Evolutionary conservation across 1,139 yeast genomes (phyloP).

Genomic region (Geotrichum candidum): DNA sequence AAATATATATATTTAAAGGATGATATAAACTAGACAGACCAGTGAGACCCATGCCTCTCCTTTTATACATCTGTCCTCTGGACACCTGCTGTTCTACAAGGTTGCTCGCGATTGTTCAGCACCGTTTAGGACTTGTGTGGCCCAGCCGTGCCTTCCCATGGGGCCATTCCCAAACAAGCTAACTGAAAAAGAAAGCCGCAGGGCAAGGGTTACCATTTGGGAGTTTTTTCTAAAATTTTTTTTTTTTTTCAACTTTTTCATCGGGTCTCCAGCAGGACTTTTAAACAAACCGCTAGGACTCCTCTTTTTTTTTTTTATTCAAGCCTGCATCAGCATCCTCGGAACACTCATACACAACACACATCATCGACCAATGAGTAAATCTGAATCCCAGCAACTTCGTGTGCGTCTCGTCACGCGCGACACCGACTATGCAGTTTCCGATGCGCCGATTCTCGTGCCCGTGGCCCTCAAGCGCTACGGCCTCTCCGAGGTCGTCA

Average conservation of each 20-base stretch:
- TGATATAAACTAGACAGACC: too few relatives aligned
- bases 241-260: neutral
- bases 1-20: too few relatives aligned
- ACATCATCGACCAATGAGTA: neutral
- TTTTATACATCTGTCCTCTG: neutral
- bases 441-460: slow-evolving; percentile 70
- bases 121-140: neutral
- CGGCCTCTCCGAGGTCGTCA: slow-evolving; percentile 91
- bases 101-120: neutral
- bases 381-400: slow-evolving; percentile 39
- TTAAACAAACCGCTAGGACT: neutral
- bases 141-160: neutral
- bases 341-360: neutral
- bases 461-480: slow-evolving; percentile 82
- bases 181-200: slow-evolving; percentile 6
- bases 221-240: slow-evolving; percentile 1
- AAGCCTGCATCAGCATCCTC: neutral
- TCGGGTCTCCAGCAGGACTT: neutral
- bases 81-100: neutral
- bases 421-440: slow-evolving; percentile 70
- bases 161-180: neutral
- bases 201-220: neutral
- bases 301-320: too few relatives aligned
- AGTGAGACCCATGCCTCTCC: too few relatives aligned
- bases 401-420: slow-evolving; percentile 81